A percentile compares a stretch with the other conserved stretches of the same genome.
Evolutionary conservation across 2,329 filamentous ascomycete genomes (phyloP).

Genomic region (Colletotrichum navitas): DNA sequence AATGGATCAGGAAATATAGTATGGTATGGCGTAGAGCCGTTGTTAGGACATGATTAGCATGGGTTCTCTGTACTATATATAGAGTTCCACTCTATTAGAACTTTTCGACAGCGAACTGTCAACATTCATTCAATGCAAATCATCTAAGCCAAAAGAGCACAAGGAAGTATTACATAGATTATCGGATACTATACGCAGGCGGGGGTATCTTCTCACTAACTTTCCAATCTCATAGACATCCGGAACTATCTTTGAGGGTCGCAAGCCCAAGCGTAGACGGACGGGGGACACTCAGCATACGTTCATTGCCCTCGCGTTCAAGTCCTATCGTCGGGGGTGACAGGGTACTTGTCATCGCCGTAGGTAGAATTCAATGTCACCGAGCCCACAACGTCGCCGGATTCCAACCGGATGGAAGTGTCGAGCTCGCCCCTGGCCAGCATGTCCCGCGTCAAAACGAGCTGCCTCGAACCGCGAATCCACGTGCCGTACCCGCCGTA

Average conservation of each 20-base stretch:
- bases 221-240: background rate
- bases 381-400: conserved; percentile 62
- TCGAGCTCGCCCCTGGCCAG: conserved; percentile 59
- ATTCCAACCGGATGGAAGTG: conserved; percentile 73
- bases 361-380: conserved; percentile 72
- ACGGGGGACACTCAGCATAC: background rate
- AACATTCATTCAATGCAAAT: background rate
- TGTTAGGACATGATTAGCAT: background rate
- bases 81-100: background rate
- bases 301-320: background rate
- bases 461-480: conserved; percentile 70
- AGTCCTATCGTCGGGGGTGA: conserved; percentile 55
- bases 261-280: background rate
- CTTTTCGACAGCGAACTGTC: background rate
- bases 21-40: too few relatives aligned
- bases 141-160: background rate
- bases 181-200: background rate
- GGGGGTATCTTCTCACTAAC: background rate
- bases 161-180: background rate
- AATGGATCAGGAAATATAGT: background rate
- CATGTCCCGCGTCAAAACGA: conserved; percentile 60
- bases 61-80: background rate
- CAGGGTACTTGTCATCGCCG: conserved; percentile 66
- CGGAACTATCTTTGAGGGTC: background rate
- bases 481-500: conserved; percentile 78